These are phyloP conservation scores for Lantana camara DNA, from an alignment of 257 asterid genomes.

Conservation along the genomic window DNA sequence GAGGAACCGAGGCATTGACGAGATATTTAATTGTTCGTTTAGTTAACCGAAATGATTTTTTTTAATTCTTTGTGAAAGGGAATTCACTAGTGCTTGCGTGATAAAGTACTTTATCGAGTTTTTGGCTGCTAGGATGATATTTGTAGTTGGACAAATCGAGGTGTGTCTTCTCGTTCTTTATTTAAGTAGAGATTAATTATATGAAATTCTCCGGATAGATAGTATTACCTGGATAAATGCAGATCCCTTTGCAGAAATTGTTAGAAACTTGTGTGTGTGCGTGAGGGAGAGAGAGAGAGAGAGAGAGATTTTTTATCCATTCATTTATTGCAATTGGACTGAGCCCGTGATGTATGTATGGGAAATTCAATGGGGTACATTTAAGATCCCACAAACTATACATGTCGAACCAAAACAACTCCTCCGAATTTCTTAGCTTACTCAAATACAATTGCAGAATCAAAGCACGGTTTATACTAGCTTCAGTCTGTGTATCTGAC, in stretches of 20 bases:
- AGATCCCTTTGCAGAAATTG: conserved; percentile 14
- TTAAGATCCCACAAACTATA: conserved; percentile 39
- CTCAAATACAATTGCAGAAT: conserved; percentile 27
- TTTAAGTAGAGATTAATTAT: neutral
- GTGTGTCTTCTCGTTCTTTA: neutral
- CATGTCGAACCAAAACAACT: conserved; percentile 26
- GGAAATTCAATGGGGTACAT: conserved; percentile 46
- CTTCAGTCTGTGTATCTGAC: conserved; percentile 18
- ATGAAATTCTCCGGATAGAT: conserved; percentile 4
- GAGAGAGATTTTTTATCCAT: conserved; percentile 5
- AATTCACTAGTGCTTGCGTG: neutral
- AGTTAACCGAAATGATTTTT: neutral
- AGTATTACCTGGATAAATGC: conserved; percentile 17
- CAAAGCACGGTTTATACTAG: conserved; percentile 9
- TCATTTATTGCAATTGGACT: conserved; percentile 54
- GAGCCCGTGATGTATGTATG: conserved; percentile 60
- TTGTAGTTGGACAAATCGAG: neutral
- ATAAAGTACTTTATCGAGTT: neutral
- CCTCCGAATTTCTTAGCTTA: conserved; percentile 32
- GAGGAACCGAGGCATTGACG: neutral
- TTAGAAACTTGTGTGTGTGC: conserved; percentile 15
- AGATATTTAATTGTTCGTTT: neutral
- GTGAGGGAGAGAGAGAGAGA: too few relatives aligned
- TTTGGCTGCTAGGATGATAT: conserved; percentile 3
- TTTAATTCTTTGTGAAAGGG: neutral